Conservation (phyloP, 768 basidiomycete species). For the Lactifluus volemus region DNA sequence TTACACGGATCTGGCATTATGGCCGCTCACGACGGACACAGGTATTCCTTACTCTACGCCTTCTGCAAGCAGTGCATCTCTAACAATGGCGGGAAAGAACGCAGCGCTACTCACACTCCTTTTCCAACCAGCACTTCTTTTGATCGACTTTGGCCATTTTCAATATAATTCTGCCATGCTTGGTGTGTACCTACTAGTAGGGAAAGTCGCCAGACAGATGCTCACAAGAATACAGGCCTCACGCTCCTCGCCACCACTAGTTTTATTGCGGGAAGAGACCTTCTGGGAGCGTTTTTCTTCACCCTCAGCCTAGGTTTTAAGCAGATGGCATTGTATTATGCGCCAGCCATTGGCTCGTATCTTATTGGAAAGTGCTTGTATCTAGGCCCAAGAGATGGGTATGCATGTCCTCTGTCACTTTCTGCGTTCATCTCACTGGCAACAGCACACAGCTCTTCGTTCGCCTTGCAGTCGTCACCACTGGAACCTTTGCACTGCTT, state of each 20-base stretch:
- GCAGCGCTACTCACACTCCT: slow-evolving; percentile 61
- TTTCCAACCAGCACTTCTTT: slow-evolving; percentile 73
- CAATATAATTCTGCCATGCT: slow-evolving; percentile 96
- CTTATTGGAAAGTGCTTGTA: slow-evolving; percentile 83
- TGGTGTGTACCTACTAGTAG: slow-evolving; percentile 35
- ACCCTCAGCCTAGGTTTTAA: slow-evolving; percentile 86
- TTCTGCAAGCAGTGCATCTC: neutral
- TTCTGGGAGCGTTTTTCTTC: slow-evolving; percentile 70
- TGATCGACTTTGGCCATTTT: slow-evolving; percentile 91
- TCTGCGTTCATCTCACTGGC: neutral
- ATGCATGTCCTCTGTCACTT: slow-evolving; percentile 22
- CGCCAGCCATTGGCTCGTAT: slow-evolving; percentile 87
- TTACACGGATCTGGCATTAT: slow-evolving; percentile 55
- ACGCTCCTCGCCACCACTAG: slow-evolving; percentile 60
- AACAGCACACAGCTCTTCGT: slow-evolving; percentile 44
- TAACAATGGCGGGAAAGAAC: slow-evolving; percentile 33
- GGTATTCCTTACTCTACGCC: slow-evolving; percentile 33
- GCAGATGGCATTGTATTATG: slow-evolving; percentile 94
- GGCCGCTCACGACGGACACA: slow-evolving; percentile 69
- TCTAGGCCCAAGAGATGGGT: slow-evolving; percentile 68
- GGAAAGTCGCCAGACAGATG: neutral
- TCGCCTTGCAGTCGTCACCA: slow-evolving; percentile 55
- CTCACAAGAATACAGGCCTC: slow-evolving; percentile 38
- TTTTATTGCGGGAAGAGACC: slow-evolving; percentile 61
- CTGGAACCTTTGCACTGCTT: slow-evolving; percentile 53